phyloP scores from a whole-genome alignment of 23 red algal genomes.

The Cyanidioschyzon merolae region DNA sequence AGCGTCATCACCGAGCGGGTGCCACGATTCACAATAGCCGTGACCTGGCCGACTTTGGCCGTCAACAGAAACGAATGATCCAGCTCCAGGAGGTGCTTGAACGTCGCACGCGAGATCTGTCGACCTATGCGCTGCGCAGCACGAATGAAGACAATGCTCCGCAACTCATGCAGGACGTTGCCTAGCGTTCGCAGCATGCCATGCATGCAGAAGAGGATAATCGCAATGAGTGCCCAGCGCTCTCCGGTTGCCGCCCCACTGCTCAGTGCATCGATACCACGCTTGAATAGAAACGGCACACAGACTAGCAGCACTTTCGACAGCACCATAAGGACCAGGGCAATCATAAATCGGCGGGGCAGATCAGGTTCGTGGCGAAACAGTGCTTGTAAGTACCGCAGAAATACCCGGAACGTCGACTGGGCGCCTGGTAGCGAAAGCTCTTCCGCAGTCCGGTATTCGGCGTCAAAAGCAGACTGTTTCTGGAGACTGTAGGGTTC shows the following conservation, averaged over 20 bases:
- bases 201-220: conserved; percentile 31
- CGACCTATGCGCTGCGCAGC: conserved; percentile 60
- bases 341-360: conserved; percentile 29
- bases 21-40: conserved; percentile 71
- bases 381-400: not conserved
- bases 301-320: conserved; percentile 54
- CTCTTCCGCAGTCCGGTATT: not conserved
- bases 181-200: conserved; percentile 35
- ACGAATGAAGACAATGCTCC: conserved; percentile 57
- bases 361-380: conserved; percentile 34
- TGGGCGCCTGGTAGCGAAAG: not conserved
- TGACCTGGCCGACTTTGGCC: conserved; percentile 37
- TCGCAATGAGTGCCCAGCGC: not conserved
- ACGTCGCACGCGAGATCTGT: conserved; percentile 58
- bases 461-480: not conserved
- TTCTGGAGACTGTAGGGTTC: not conserved
- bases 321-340: conserved; percentile 53
- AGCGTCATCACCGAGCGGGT: conserved; percentile 70
- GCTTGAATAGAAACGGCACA: conserved; percentile 94
- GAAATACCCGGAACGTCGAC: not conserved
- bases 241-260: not conserved
- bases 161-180: conserved; percentile 56
- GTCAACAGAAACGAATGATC: conserved; percentile 46
- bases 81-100: conserved; percentile 57
- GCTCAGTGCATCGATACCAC: conserved; percentile 56